Percentiles rank a stretch among this genome's conserved stretches.
phyloP scores from a whole-genome alignment of 768 basidiomycete species.

The Mycena pura region DNA sequence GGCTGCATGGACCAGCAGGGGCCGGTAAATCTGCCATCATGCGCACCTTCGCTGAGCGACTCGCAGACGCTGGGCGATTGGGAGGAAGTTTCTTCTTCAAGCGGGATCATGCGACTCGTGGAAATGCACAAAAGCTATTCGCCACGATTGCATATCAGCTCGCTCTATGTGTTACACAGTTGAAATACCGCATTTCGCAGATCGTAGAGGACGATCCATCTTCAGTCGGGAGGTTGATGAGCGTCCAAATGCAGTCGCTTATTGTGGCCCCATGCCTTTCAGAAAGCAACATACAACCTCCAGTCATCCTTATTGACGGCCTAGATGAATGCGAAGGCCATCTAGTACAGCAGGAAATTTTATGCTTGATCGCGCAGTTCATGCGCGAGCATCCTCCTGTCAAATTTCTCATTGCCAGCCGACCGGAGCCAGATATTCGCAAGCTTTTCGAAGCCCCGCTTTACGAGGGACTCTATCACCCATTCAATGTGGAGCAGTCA shows the following conservation, averaged over 20 bases:
- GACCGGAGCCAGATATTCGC: neutral
- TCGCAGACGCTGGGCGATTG: too few relatives aligned
- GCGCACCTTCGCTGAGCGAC: too few relatives aligned
- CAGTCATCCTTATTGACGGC: constrained; percentile 32
- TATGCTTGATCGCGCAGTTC: neutral
- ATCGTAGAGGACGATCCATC: neutral
- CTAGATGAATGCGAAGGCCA: constrained; percentile 34
- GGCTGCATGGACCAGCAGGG: too few relatives aligned
- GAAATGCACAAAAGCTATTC: neutral
- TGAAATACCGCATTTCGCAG: neutral
- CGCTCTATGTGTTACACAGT: constrained; percentile 6
- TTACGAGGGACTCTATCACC: neutral
- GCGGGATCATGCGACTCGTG: neutral
- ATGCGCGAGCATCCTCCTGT: neutral
- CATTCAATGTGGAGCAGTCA: neutral
- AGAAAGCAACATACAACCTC: neutral
- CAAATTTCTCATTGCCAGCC: neutral
- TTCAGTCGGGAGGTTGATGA: neutral
- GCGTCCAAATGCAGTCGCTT: neutral
- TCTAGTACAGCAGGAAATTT: constrained; percentile 18
- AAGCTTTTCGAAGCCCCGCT: neutral
- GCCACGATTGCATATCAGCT: constrained; percentile 28
- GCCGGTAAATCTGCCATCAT: too few relatives aligned
- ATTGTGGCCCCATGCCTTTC: neutral
- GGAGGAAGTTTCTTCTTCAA: neutral